Conservation (phyloP, 331 rosid genomes). For the Quercus phellos region DNA sequence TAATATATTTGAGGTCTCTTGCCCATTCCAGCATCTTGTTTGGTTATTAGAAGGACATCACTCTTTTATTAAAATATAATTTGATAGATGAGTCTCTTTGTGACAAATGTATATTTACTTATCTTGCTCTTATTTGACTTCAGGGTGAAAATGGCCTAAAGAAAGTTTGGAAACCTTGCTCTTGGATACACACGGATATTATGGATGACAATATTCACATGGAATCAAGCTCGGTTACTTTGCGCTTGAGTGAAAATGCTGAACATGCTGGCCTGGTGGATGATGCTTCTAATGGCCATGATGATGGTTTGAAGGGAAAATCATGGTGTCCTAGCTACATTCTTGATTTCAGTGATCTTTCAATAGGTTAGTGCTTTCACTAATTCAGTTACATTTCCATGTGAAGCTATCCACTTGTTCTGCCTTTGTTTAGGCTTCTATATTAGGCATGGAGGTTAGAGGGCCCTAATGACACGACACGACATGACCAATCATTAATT, state of each 20-base stretch:
- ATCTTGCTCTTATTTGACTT: conserved; percentile 21
- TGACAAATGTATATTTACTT: neutral
- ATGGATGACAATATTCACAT: conserved; percentile 95
- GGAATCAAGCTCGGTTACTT: conserved; percentile 42
- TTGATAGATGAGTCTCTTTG: neutral
- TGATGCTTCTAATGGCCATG: conserved; percentile 32
- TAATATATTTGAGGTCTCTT: conserved; percentile 52
- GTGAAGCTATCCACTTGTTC: neutral
- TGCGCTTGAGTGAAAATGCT: conserved; percentile 32
- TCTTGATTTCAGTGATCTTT: conserved; percentile 91
- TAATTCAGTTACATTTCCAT: neutral
- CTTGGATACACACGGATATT: conserved; percentile 89
- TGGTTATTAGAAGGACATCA: neutral
- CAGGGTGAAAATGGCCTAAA: conserved; percentile 53
- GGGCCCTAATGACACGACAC: neutral
- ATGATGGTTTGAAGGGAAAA: conserved; percentile 30
- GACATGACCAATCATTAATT: neutral
- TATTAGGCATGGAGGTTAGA: neutral
- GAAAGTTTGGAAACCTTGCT: conserved; percentile 46
- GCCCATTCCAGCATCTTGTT: neutral
- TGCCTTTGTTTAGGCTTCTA: neutral
- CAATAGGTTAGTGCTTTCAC: conserved; percentile 60
- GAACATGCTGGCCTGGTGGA: conserved; percentile 26
- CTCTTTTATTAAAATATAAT: neutral
- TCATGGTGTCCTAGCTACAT: conserved; percentile 83